These are phyloP conservation scores for Nitzschia sp. DNA, from an alignment of 108 stramenopile species.

Conservation along the genomic window DNA sequence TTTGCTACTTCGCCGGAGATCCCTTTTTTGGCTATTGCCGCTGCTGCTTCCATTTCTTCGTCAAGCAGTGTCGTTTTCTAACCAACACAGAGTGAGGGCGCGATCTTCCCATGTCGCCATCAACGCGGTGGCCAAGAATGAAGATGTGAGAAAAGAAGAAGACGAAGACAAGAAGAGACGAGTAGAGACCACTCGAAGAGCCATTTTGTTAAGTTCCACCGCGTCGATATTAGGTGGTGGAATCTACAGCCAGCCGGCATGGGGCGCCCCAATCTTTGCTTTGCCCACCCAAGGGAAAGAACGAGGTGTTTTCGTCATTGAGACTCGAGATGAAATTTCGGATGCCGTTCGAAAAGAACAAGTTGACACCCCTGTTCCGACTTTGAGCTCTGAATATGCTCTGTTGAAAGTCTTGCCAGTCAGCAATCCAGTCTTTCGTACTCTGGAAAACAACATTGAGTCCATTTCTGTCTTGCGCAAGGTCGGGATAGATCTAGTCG, in stretches of 20 bases:
- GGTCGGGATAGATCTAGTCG: conserved; percentile 8
- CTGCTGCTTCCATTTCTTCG: neutral
- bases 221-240: neutral
- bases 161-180: too few relatives aligned
- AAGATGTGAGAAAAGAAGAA: too few relatives aligned
- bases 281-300: neutral
- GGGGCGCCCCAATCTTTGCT: neutral
- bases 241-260: neutral
- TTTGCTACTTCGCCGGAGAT: too few relatives aligned
- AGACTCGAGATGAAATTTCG: conserved; percentile 21
- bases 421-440: conserved; percentile 68
- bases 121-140: too few relatives aligned
- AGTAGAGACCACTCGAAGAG: neutral
- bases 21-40: neutral
- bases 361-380: conserved; percentile 26
- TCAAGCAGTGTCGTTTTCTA: neutral
- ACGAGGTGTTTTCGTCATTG: conserved; percentile 16
- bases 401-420: conserved; percentile 72
- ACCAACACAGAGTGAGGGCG: neutral
- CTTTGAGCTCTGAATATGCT: conserved; percentile 51
- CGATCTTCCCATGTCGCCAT: neutral
- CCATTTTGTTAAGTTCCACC: neutral
- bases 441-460: conserved; percentile 58
- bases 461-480: conserved; percentile 34
- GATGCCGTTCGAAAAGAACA: conserved; percentile 26